phyloP scores from a whole-genome alignment of 257 asterid genomes.

The Verbena officinalis region DNA sequence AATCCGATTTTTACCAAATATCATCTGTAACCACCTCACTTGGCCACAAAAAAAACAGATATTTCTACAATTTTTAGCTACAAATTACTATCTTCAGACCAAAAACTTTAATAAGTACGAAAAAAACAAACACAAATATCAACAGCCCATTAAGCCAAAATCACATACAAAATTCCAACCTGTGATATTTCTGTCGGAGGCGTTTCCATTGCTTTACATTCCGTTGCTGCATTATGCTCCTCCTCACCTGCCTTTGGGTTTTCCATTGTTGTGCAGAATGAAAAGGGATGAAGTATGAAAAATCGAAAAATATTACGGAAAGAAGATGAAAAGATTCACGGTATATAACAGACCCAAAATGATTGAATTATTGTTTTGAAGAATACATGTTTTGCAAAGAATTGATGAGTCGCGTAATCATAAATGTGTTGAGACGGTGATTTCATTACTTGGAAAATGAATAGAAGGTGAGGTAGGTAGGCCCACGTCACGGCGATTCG shows the following conservation, averaged over 20 bases:
- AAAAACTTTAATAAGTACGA: not conserved
- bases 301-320: not conserved
- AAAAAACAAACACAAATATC: not conserved
- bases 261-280: conserved; percentile 30
- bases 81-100: conserved; percentile 3
- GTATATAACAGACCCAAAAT: not conserved
- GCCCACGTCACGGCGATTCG: conserved; percentile 37
- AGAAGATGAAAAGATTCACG: conserved; percentile 7
- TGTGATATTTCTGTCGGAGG: conserved; percentile 33
- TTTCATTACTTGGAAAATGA: conserved; percentile 18
- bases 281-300: not conserved
- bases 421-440: not conserved
- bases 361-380: not conserved
- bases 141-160: conserved; percentile 17
- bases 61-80: conserved; percentile 16
- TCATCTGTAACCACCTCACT: conserved; percentile 10
- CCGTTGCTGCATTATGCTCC: conserved; percentile 26
- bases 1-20: not conserved
- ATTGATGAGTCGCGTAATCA: conserved; percentile 4
- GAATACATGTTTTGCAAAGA: not conserved
- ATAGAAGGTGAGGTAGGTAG: conserved; percentile 26
- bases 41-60: conserved; percentile 30
- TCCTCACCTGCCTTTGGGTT: conserved; percentile 29
- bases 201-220: conserved; percentile 22
- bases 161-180: conserved; percentile 26